Conservation (phyloP, 768 basidiomycete genomes). For the Dioszegia aurantiaca region DNA sequence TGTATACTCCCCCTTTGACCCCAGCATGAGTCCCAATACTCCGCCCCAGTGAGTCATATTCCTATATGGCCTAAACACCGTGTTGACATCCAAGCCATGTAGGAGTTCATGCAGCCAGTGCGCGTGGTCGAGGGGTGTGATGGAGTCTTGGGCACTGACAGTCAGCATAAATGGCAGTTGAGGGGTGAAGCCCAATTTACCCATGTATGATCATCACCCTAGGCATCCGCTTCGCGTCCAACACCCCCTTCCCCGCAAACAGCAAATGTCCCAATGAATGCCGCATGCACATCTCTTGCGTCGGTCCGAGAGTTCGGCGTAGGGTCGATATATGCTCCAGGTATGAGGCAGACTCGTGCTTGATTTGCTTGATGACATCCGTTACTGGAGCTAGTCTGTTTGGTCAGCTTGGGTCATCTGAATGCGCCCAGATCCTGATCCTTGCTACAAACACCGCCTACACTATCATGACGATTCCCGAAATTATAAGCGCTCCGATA, state of each 20-base stretch:
- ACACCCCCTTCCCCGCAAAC: conserved; percentile 23
- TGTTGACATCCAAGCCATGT: conserved; percentile 23
- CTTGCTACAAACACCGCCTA: no score
- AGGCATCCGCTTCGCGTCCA: conserved; percentile 13
- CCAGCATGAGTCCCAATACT: conserved; percentile 19
- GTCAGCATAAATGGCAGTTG: neutral
- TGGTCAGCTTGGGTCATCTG: neutral
- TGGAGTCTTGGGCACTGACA: conserved; percentile 11
- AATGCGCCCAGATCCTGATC: neutral
- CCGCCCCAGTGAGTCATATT: conserved; percentile 19
- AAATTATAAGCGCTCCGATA: no score
- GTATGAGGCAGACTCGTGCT: conserved; percentile 23
- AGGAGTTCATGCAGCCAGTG: conserved; percentile 25
- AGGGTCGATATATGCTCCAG: conserved; percentile 34
- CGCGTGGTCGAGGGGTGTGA: conserved; percentile 18
- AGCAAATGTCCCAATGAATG: conserved; percentile 23
- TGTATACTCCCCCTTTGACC: conserved; percentile 18
- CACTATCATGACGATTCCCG: no score
- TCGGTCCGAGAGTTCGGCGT: conserved; percentile 23
- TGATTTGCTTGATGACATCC: conserved; percentile 37
- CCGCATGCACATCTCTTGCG: conserved; percentile 24
- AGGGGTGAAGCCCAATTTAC: conserved; percentile 8
- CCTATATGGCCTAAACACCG: conserved; percentile 18
- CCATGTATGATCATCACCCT: conserved; percentile 24
- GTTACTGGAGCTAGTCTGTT: conserved; percentile 25